A percentile compares a stretch with the other conserved stretches of the same genome.
phyloP scores from a whole-genome alignment of 129 eudicot genomes.

The Flaveria ramosissima region DNA sequence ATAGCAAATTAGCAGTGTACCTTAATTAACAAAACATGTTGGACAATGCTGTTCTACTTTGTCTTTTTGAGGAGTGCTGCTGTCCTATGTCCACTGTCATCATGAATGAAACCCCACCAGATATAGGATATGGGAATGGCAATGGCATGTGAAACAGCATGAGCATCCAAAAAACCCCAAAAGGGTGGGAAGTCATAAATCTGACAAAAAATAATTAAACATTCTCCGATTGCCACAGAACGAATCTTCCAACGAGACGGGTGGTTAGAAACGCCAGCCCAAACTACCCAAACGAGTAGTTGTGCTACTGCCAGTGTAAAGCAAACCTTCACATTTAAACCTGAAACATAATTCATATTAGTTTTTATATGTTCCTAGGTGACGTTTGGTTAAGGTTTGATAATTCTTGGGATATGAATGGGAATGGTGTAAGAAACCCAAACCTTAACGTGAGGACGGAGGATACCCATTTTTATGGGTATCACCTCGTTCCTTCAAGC shows the following conservation, averaged over 20 bases:
- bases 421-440: background rate
- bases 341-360: conserved; percentile 45
- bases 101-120: conserved; percentile 88
- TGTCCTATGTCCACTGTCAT: conserved; percentile 82
- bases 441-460: background rate
- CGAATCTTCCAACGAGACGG: conserved; percentile 78
- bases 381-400: conserved; percentile 7
- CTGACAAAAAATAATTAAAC: conserved; percentile 56
- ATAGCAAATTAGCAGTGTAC: conserved; percentile 11
- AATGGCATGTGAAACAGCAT: conserved; percentile 77
- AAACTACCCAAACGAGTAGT: conserved; percentile 67
- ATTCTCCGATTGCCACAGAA: conserved; percentile 63
- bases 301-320: conserved; percentile 52
- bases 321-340: conserved; percentile 71
- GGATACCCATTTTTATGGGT: conserved; percentile 2
- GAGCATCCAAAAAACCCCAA: conserved; percentile 74
- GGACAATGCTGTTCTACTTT: conserved; percentile 40
- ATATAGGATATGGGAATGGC: conserved; percentile 71
- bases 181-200: conserved; percentile 85
- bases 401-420: background rate
- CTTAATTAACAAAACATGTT: conserved; percentile 14
- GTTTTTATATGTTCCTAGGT: background rate
- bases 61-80: conserved; percentile 60
- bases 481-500: background rate
- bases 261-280: conserved; percentile 73